Evolutionary conservation across 805 yeast genomes (phyloP).

Genomic region (Debaryomyces maramus): DNA sequence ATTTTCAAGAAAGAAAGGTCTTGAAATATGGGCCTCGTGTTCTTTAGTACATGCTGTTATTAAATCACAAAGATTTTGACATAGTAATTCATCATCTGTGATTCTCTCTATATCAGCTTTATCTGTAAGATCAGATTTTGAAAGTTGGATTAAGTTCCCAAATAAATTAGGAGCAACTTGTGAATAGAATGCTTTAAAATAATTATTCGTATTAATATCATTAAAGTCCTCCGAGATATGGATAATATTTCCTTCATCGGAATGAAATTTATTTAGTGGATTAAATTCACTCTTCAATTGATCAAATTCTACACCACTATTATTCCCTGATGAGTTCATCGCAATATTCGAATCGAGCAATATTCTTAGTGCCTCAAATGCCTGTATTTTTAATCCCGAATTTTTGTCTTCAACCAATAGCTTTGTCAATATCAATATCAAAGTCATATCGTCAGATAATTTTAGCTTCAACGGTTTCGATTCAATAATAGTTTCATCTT

Average conservation of each 20-base stretch:
- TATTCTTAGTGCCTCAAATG: conserved; percentile 77
- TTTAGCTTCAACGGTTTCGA: conserved; percentile 24
- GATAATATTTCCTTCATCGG: background rate
- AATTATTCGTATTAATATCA: conserved; percentile 41
- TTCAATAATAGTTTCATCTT: conserved; percentile 12
- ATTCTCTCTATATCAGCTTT: conserved; percentile 6
- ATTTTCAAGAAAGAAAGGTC: conserved; percentile 63
- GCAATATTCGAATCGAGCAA: conserved; percentile 60
- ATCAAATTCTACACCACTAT: conserved; percentile 8
- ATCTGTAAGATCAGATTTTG: conserved; percentile 9
- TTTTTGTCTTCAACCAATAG: conserved; percentile 62
- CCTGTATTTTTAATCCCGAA: conserved; percentile 76
- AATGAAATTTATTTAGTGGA: background rate
- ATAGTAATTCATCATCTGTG: conserved; percentile 41
- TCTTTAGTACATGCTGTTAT: conserved; percentile 64
- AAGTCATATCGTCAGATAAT: conserved; percentile 57
- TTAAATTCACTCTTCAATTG: conserved; percentile 8
- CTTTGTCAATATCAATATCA: conserved; percentile 55
- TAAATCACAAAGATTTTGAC: conserved; percentile 67
- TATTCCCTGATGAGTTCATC: conserved; percentile 13
- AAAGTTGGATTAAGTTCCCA: conserved; percentile 42
- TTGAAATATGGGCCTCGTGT: conserved; percentile 57
- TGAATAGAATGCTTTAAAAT: conserved; percentile 60
- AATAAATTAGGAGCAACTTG: conserved; percentile 62
- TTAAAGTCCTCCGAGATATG: conserved; percentile 19